Base-by-base conservation (phyloP, 805 yeast species). In the Candida insectorum region DNA sequence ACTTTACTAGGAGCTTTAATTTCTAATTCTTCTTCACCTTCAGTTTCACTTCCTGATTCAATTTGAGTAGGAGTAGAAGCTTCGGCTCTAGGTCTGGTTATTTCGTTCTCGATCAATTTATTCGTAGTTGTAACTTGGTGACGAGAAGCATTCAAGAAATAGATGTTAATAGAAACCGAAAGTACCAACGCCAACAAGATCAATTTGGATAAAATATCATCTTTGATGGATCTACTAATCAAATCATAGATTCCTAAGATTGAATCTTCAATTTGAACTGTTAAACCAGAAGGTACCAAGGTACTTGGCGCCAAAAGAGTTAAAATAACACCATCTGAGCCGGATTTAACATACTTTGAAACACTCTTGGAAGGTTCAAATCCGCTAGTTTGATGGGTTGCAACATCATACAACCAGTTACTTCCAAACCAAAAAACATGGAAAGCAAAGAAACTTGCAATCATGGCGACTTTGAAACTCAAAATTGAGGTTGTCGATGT, bases 131-230 rank as follows among this genome's bases (percentile, higher is more conserved):
- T 58, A 6, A 76, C 67, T 47, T 82, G 85, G 34, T 72, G 69
- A 56, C 85, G 75, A n/a, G 95, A 83, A 37, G 86, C 93, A 50
- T 87, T 86, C 56, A 91, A 73, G 45, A 93, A 71, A 58, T 89
- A 91, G 31, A 84, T 78, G 56, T 93, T 93, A 43, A 85, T 79
- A 5, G 83, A 79, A 35, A 86, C 74, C 44, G 95, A 84, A 43
- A 85, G 63, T 16, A 83, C 79, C 40, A 89, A 77, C 8, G 78
- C 79, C 41, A 84, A 69, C 28, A 89, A 73, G 33, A 88, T 68
- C 42, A 80, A 75, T 55, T 89, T 89, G 41, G 93, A 79, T 45
- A 88, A 74, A 41, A 86, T 65, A 34, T 81, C 83, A 57, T 89
- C 96, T 48, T 83, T 76, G 36, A 89, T 81, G 13, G 89, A 85